phyloP scores from a whole-genome alignment of 768 basidiomycete species.

The Boletus eberwhitei region DNA sequence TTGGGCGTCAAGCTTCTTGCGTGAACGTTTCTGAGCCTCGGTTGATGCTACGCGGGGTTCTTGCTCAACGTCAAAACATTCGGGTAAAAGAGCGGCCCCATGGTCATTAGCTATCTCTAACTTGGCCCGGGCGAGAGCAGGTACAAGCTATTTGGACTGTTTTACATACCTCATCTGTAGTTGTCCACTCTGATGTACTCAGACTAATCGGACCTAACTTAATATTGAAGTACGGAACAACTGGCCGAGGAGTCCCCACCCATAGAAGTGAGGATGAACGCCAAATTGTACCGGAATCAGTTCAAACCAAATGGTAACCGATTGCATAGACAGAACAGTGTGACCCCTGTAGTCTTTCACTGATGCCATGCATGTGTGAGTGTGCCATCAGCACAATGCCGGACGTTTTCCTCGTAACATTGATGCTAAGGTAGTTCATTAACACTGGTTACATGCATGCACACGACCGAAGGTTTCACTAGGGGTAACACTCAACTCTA shows the following conservation, averaged over 20 bases:
- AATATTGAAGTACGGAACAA: background rate
- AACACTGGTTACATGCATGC: conserved; percentile 7
- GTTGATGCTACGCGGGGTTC: too few species aligned
- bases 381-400: background rate
- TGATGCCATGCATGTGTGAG: background rate
- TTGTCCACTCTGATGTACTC: background rate
- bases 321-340: too few species aligned
- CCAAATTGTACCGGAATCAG: too few species aligned
- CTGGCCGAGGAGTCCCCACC: background rate
- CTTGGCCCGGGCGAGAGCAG: too few species aligned
- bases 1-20: too few species aligned
- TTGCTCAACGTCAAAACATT: too few species aligned
- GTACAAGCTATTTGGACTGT: background rate
- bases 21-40: too few species aligned
- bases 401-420: background rate
- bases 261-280: too few species aligned
- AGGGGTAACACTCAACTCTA: conserved; percentile 15
- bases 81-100: too few species aligned
- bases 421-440: conserved; percentile 2
- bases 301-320: too few species aligned
- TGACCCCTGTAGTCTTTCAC: background rate
- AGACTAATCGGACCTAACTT: background rate
- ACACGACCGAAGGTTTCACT: conserved; percentile 2
- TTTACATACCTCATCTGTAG: background rate
- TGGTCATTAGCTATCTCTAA: too few species aligned